These are phyloP conservation scores for Pseudogymnoascus sp. DNA, from an alignment of 2,329 filamentous ascomycete species.

Conservation along the genomic window DNA sequence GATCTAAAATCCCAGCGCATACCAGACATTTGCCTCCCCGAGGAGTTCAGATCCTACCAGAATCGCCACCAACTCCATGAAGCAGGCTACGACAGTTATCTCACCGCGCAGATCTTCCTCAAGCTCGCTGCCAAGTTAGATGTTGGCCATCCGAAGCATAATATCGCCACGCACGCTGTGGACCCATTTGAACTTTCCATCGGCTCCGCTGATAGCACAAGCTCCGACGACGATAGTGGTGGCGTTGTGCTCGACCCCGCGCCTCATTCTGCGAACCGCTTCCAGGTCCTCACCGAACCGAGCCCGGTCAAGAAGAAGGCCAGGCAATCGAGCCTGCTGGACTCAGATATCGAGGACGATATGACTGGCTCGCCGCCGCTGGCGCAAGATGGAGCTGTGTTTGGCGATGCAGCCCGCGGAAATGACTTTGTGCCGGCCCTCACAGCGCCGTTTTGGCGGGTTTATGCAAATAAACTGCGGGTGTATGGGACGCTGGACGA, in stretches of 20 bases:
- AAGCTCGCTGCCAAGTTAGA: slow-evolving; percentile 28
- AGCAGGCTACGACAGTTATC: slow-evolving; percentile 52
- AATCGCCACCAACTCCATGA: slow-evolving; percentile 38
- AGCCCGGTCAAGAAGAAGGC: neutral
- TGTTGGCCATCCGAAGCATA: slow-evolving; percentile 12
- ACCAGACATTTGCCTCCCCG: slow-evolving; percentile 35
- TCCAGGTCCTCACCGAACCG: neutral
- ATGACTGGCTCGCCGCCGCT: neutral
- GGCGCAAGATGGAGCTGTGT: neutral
- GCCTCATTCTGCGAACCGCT: neutral
- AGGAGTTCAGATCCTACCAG: neutral
- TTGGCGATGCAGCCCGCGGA: slow-evolving; percentile 22
- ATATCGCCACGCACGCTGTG: neutral
- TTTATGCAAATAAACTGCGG: slow-evolving; percentile 29
- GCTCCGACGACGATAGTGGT: neutral
- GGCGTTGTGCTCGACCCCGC: neutral
- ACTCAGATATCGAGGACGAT: slow-evolving; percentile 7
- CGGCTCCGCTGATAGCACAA: neutral
- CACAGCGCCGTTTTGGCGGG: slow-evolving; percentile 26
- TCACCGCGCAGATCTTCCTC: slow-evolving; percentile 39
- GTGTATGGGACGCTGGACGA: slow-evolving; percentile 29
- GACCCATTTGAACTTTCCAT: neutral
- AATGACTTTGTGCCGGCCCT: slow-evolving; percentile 3
- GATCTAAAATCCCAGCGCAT: slow-evolving; percentile 35
- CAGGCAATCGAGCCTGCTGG: neutral